Base-by-base conservation (phyloP, 1,139 yeast genomes). In the Debaryomyces singareniensis region DNA sequence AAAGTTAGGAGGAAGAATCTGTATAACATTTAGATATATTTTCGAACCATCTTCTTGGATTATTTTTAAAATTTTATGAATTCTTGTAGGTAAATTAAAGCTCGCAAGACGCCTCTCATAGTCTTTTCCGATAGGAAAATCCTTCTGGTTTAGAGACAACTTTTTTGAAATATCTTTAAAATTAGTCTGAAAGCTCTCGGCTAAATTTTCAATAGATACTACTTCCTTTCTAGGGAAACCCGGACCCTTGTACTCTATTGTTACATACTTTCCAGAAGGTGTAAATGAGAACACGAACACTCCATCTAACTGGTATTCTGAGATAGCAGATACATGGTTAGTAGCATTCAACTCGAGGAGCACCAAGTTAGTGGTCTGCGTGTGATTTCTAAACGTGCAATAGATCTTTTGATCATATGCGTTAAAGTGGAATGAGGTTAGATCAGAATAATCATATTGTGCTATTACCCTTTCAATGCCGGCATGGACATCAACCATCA, bases 1-100 rank as follows among this genome's bases (percentile, higher is more conserved):
- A 47, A 87, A 83, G 35, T 69, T 63, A 1, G 77, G 72, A 1
- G 98, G 98, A 23, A 75, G 61, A 4, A 82, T 78, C 51, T 89
- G 96, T 29, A 81, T 58, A 32, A 79, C 74, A 49, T 84, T 80
- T 21, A 84, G 62, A n/a, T 53, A 47, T 4, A 77, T 52, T 10
- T 13, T 9, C 15, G 61, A 64, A 10, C 53, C 54, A 27, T 63
- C 64, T 3, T 47, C 46, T 15, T 56, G 60, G 20, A 52, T 51
- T 3, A 79, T 59, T 16, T 50, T 53, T 22, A 78, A 58, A 18
- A 68, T 61, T 29, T 70, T 67, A 47, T 65, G 77, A 2, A 58
- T 50, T 16, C 69, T 71, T 0, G 69, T 58, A 1, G 96, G 95
- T 2, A 82, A 39, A 23, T 71, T 70, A 35, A 65, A 73, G 5